A percentile compares a stretch with the other conserved stretches of the same genome.
Evolutionary conservation across 2,329 filamentous ascomycete species (phyloP).

Genomic region (Dactylonectria macrodidyma): DNA sequence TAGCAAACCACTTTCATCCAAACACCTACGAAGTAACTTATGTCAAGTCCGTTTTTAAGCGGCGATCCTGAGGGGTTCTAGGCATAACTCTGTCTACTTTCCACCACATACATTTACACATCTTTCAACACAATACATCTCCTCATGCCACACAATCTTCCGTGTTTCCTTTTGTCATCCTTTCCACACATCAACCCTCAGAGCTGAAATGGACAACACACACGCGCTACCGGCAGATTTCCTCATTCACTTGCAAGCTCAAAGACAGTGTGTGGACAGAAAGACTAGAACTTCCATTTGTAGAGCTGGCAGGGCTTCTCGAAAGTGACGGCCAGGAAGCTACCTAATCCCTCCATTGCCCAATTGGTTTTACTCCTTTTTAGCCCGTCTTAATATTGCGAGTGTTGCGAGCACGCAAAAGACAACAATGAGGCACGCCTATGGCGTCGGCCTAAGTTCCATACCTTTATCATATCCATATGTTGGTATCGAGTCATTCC

Average conservation of each 20-base stretch:
- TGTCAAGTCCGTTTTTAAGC: too few relatives aligned
- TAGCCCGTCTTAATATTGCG: slow-evolving; percentile 40
- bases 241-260: slow-evolving; percentile 19
- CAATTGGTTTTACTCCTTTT: slow-evolving; percentile 44
- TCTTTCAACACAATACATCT: too few relatives aligned
- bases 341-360: slow-evolving; percentile 44
- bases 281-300: slow-evolving; percentile 49
- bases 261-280: slow-evolving; percentile 34
- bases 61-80: too few relatives aligned
- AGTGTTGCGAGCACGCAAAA: slow-evolving; percentile 40
- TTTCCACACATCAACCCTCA: neutral
- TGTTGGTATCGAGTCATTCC: slow-evolving; percentile 31
- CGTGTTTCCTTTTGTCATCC: neutral
- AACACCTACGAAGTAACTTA: neutral
- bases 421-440: slow-evolving; percentile 34
- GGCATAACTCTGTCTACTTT: too few relatives aligned
- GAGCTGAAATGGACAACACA: neutral
- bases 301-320: slow-evolving; percentile 42
- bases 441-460: slow-evolving; percentile 37
- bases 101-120: too few relatives aligned
- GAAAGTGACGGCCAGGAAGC: slow-evolving; percentile 44
- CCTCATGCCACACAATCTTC: neutral
- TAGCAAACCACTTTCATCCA: neutral
- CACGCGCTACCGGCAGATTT: neutral
- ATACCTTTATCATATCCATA: slow-evolving; percentile 42